phyloP scores from a whole-genome alignment of 371 early-diverging fungal species.

The Mucor indicus region DNA sequence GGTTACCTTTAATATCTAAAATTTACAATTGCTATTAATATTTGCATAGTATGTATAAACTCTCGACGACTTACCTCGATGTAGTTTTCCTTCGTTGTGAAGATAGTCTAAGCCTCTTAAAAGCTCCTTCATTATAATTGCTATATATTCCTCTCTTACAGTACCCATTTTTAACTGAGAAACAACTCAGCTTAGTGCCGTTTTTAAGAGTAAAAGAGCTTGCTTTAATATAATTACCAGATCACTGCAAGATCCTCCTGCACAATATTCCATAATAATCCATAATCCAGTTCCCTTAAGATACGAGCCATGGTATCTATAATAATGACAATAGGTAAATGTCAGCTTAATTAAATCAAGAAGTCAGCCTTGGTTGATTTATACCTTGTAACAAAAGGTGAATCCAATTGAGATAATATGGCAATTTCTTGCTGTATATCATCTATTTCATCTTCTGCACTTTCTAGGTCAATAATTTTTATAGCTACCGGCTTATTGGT shows the following conservation, averaged over 20 bases:
- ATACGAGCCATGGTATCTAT: conserved; percentile 78
- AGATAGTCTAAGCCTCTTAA: conserved; percentile 93
- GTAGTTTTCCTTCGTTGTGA: conserved; percentile 91
- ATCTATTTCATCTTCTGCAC: conserved; percentile 96
- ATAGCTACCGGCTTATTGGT: conserved; percentile 89
- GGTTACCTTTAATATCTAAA: no score
- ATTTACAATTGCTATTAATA: no score
- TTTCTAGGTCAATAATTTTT: conserved; percentile 90
- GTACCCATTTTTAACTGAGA: conserved; percentile 75
- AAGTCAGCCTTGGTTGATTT: not conserved
- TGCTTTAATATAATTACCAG: conserved; percentile 46
- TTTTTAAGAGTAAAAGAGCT: not conserved
- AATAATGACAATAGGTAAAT: conserved; percentile 4
- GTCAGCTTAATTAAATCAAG: not conserved
- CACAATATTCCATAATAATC: conserved; percentile 95
- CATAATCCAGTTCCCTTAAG: conserved; percentile 80
- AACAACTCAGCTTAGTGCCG: not conserved
- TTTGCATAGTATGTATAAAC: no score
- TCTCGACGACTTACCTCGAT: no score
- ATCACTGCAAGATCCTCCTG: conserved; percentile 90
- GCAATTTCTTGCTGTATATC: conserved; percentile 97
- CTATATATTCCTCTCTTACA: conserved; percentile 87
- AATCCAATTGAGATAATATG: conserved; percentile 93
- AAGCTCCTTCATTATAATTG: conserved; percentile 89
- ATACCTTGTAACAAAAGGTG: conserved; percentile 84